Conservation (phyloP, 2,329 filamentous ascomycete genomes). For the Penicillium italicum region DNA sequence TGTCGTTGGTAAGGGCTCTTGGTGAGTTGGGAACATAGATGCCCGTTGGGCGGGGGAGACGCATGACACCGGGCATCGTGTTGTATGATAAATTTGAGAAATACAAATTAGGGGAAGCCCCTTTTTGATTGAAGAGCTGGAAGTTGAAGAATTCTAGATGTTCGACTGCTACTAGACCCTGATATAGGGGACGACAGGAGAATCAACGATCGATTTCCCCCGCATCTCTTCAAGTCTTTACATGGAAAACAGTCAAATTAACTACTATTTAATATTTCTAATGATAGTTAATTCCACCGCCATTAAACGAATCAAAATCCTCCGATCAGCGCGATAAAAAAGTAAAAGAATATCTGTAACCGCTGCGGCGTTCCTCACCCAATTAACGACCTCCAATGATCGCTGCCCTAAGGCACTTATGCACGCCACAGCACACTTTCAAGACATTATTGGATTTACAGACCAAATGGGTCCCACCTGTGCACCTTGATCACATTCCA, state of each 20-base stretch:
- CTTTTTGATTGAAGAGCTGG: neutral
- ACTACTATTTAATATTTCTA: conserved; percentile 16
- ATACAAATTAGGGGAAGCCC: neutral
- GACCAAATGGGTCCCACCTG: neutral
- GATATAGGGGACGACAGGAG: conserved; percentile 17
- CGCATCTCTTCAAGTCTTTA: conserved; percentile 12
- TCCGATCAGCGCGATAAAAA: conserved; percentile 13
- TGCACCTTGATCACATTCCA: conserved; percentile 6
- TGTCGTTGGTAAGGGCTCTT: conserved; percentile 38
- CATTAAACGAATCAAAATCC: conserved; percentile 12
- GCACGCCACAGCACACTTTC: conserved; percentile 16
- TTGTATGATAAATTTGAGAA: neutral
- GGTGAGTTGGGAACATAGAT: conserved; percentile 36
- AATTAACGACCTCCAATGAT: conserved; percentile 8
- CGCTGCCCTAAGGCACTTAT: conserved; percentile 6
- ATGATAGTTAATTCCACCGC: conserved; percentile 17
- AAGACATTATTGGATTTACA: neutral
- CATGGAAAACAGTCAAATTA: conserved; percentile 15
- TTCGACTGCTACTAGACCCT: conserved; percentile 3
- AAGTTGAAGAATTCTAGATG: neutral
- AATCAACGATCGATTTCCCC: conserved; percentile 13
- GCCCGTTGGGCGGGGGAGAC: conserved; percentile 35
- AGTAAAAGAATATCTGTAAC: conserved; percentile 18
- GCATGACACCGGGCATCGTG: conserved; percentile 37
- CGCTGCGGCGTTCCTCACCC: conserved; percentile 22